These are phyloP conservation scores for Mycosphaerelloides madeirae DNA, from an alignment of 2,329 filamentous ascomycete species.

Conservation along the genomic window DNA sequence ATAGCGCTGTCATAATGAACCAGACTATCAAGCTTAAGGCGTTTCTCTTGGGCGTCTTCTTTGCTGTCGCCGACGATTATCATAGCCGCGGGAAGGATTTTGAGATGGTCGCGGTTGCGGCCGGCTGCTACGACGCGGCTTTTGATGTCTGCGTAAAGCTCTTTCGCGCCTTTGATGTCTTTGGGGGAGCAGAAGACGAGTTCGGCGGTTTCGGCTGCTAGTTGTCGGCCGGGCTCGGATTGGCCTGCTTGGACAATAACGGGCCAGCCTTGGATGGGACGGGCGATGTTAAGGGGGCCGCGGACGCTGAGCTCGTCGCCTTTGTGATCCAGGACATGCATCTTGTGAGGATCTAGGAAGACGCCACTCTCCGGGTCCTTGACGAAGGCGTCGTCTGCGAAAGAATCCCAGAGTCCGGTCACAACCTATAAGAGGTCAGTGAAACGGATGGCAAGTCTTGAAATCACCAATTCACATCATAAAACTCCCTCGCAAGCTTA, in stretches of 20 bases:
- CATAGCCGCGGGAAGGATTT: slow-evolving; percentile 26
- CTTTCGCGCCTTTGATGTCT: slow-evolving; percentile 20
- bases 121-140: slow-evolving; percentile 17
- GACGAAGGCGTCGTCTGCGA: slow-evolving; percentile 53
- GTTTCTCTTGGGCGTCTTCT: slow-evolving; percentile 22
- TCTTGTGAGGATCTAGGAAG: slow-evolving; percentile 49
- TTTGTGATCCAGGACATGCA: slow-evolving; percentile 51
- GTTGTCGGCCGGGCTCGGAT: slow-evolving; percentile 23
- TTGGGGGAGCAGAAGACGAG: slow-evolving; percentile 24
- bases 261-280: slow-evolving; percentile 25
- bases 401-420: slow-evolving; percentile 26
- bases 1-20: slow-evolving; percentile 25
- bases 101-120: slow-evolving; percentile 19
- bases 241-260: slow-evolving; percentile 28
- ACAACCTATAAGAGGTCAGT: slow-evolving; percentile 8
- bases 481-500: slow-evolving; percentile 46
- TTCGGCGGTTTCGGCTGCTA: slow-evolving; percentile 26
- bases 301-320: slow-evolving; percentile 33
- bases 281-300: slow-evolving; percentile 23
- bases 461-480: slow-evolving; percentile 16
- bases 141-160: slow-evolving; percentile 25
- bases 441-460: too few relatives aligned
- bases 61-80: slow-evolving; percentile 23
- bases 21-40: slow-evolving; percentile 21
- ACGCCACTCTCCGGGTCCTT: slow-evolving; percentile 46